phyloP scores from a whole-genome alignment of 2,329 filamentous ascomycete species.

The Fusarium sp. region DNA sequence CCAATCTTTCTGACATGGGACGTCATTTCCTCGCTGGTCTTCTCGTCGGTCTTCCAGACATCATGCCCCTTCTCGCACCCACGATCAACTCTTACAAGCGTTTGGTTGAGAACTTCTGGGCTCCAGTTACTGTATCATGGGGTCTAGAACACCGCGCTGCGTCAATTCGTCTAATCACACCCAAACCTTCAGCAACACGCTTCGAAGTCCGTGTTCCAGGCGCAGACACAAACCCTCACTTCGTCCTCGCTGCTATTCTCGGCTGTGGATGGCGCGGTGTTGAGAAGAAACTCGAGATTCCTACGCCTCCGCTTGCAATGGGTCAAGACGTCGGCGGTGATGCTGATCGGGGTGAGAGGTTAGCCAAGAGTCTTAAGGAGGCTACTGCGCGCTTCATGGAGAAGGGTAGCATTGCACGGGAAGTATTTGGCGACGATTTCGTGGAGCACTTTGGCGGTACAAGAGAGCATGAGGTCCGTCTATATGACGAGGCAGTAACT shows the following conservation, averaged over 20 bases:
- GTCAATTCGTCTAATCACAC: constrained; percentile 88
- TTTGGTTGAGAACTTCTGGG: constrained; percentile 99
- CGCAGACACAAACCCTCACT: constrained; percentile 92
- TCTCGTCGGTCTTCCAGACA: constrained; percentile 87
- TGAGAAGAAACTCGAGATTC: constrained; percentile 89
- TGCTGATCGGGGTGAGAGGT: constrained; percentile 76
- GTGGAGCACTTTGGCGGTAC: constrained; percentile 96
- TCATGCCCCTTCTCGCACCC: constrained; percentile 95
- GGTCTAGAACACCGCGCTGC: constrained; percentile 94
- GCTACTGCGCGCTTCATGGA: constrained; percentile 83
- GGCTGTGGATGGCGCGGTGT: constrained; percentile 91
- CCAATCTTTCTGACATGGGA: constrained; percentile 85
- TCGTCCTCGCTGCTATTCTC: constrained; percentile 87
- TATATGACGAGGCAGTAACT: constrained; percentile 97
- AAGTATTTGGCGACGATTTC: constrained; percentile 94
- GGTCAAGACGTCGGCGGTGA: constrained; percentile 83
- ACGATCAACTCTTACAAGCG: constrained; percentile 99
- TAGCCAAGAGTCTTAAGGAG: constrained; percentile 88
- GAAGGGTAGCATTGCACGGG: constrained; percentile 86
- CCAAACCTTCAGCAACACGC: constrained; percentile 86
- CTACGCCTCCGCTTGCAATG: constrained; percentile 84
- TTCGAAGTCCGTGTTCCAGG: constrained; percentile 94
- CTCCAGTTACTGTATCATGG: constrained; percentile 97
- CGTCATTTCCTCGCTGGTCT: constrained; percentile 94
- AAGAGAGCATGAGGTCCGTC: constrained; percentile 86